A percentile compares a stretch with the other conserved stretches of the same genome.
phyloP scores from a whole-genome alignment of 2,329 filamentous ascomycete species.

The Dactylellina parvicollis region DNA sequence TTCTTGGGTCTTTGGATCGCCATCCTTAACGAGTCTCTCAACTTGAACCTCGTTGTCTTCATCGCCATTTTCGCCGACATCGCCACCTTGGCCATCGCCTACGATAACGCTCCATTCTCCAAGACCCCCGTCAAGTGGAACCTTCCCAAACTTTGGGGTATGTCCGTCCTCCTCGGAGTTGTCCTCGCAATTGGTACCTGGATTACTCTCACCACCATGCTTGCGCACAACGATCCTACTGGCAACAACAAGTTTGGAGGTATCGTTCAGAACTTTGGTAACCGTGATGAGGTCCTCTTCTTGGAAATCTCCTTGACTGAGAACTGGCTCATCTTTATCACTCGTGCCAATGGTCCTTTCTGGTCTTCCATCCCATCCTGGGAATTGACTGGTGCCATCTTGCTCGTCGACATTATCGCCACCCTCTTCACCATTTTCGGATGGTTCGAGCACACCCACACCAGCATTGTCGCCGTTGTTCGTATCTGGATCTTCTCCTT shows the following conservation, averaged over 20 bases:
- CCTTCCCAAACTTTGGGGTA: constrained; percentile 90
- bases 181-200: constrained; percentile 85
- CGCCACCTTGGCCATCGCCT: constrained; percentile 89
- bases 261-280: constrained; percentile 89
- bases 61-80: constrained; percentile 95
- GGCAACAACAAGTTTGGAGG: constrained; percentile 66
- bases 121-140: constrained; percentile 94
- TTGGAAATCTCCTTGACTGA: constrained; percentile 89
- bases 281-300: constrained; percentile 83
- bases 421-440: constrained; percentile 88
- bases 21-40: constrained; percentile 83
- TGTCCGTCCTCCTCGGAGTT: constrained; percentile 83
- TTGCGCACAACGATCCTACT: constrained; percentile 67
- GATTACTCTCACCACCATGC: constrained; percentile 89
- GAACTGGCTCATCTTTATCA: constrained; percentile 98
- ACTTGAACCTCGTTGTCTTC: constrained; percentile 89
- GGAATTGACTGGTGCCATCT: constrained; percentile 80
- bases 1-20: constrained; percentile 93
- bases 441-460: constrained; percentile 76
- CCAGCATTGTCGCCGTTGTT: constrained; percentile 83
- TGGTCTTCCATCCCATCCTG: constrained; percentile 90
- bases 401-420: constrained; percentile 82
- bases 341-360: constrained; percentile 89
- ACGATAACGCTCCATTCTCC: constrained; percentile 90
- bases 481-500: constrained; percentile 93